Base-by-base conservation (phyloP, 2,329 filamentous ascomycete species). In the Ophiostoma perfectum region DNA sequence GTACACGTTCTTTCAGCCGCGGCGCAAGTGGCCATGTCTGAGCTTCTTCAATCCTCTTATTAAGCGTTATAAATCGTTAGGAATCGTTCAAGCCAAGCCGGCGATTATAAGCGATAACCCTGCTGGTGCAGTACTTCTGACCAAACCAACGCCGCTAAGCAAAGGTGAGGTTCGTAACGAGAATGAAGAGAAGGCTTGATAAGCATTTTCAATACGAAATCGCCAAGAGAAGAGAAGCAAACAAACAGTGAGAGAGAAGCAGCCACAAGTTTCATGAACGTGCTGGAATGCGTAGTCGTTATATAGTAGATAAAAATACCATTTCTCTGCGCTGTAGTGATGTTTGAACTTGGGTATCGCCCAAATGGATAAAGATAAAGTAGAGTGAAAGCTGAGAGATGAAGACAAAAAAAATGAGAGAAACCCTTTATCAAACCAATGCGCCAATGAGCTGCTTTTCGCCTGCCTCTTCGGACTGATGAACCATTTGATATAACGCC, bases 401-500 rank as follows among this genome's bases (percentile, higher is more conserved):
- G 41, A 41, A 41, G 11, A 39, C 11, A 9, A 62, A 7, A 41
- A 4, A 42, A 63, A 42, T 4, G 5, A 63, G 36, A 44, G 42
- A 18, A 42, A 16, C 58, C 49, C 39, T n/a, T 39, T 41, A 42
- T 41, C 39, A 63, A 42, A 18, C 16, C 39, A 6, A 11, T 63
- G 16, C 60, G 39, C 60, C 16, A 63, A 27, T 11, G 38, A 44
- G n/a, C 39, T 63, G 60, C 60, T 44, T 42, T 55, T 63, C 4
- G 39, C 27, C 39, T 63, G 60, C 60, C 38, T 12, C 16, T 11
- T 44, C 60, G 60, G 39, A 44, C 60, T 27, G 39, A 18, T 42
- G 60, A 62, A 63, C 60, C 39, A 9, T 42, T 9, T 60, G 27
- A 60, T 39, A 62, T 63, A 63, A 63, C 60, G 60, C 60, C 60